Evolutionary conservation across 306 rosid species (phyloP).

Genomic region (Acmispon strigosus): DNA sequence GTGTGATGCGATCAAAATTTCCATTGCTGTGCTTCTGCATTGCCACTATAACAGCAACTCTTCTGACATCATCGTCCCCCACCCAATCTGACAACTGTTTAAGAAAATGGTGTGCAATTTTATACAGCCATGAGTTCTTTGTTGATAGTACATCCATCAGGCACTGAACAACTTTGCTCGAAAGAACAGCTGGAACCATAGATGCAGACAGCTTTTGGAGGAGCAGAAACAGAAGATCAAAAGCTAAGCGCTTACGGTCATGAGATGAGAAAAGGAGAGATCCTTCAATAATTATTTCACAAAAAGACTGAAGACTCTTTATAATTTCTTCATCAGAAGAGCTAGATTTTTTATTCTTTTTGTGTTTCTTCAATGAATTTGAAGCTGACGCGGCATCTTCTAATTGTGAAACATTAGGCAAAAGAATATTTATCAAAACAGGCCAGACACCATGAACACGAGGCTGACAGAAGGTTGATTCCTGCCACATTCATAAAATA

Average conservation of each 20-base stretch:
- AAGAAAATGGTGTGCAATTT: conserved; percentile 72
- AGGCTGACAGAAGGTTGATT: conserved; percentile 94
- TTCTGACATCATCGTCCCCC: conserved; percentile 67
- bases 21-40: conserved; percentile 92
- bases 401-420: conserved; percentile 61
- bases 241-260: conserved; percentile 91
- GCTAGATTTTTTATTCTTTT: conserved; percentile 67
- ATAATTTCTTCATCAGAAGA: conserved; percentile 79
- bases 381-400: conserved; percentile 64
- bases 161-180: conserved; percentile 85
- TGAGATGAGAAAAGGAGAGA: conserved; percentile 91
- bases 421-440: conserved; percentile 55
- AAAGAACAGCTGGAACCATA: conserved; percentile 54
- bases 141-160: conserved; percentile 76
- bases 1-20: conserved; percentile 63
- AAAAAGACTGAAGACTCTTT: conserved; percentile 52
- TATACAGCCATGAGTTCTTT: conserved; percentile 76
- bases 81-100: conserved; percentile 70
- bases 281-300: conserved; percentile 78
- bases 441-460: conserved; percentile 91
- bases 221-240: conserved; percentile 70
- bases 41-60: conserved; percentile 80
- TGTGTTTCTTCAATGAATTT: conserved; percentile 74
- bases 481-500: conserved; percentile 50
- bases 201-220: conserved; percentile 77